Conservation (phyloP, 495 filamentous ascomycete species). For the Astrocystis sublimbata region DNA sequence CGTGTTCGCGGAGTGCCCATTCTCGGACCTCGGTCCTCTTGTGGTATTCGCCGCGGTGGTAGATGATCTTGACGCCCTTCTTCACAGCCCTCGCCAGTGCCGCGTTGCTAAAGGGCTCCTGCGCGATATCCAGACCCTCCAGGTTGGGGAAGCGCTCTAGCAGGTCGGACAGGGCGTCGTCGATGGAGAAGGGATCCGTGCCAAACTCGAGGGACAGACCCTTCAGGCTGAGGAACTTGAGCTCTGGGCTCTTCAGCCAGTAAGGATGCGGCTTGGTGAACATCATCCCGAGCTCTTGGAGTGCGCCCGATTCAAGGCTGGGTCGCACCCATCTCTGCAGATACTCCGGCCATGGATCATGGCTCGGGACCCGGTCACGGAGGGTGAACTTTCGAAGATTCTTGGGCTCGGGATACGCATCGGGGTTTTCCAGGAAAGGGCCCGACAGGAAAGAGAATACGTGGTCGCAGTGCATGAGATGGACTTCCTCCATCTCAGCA, state of each 20-base stretch:
- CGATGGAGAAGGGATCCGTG: not conserved
- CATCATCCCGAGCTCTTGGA: constrained; percentile 24
- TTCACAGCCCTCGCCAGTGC: constrained; percentile 21
- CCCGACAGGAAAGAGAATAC: not conserved
- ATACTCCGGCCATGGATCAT: not conserved
- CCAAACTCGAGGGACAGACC: constrained; percentile 10
- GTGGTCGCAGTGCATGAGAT: constrained; percentile 11
- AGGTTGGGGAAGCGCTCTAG: constrained; percentile 28
- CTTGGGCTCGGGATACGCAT: not conserved
- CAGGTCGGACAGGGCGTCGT: constrained; percentile 13
- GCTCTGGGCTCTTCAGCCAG: constrained; percentile 26
- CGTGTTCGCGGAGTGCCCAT: constrained; percentile 23
- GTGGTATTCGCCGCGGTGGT: constrained; percentile 13
- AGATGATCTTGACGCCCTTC: constrained; percentile 23
- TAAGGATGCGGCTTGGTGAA: constrained; percentile 1
- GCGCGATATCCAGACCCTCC: constrained; percentile 21
- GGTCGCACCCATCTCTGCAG: constrained; percentile 20
- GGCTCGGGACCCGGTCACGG: not conserved
- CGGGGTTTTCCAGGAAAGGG: not conserved
- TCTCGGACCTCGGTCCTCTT: constrained; percentile 6
- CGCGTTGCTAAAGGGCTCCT: constrained; percentile 20
- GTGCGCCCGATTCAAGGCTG: constrained; percentile 27
- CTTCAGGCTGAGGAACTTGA: constrained; percentile 25
- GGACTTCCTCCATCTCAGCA: constrained; percentile 23
- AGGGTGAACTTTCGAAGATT: constrained; percentile 9